phyloP scores from a whole-genome alignment of 345 rosid species.

The Eucalyptus virginea region DNA sequence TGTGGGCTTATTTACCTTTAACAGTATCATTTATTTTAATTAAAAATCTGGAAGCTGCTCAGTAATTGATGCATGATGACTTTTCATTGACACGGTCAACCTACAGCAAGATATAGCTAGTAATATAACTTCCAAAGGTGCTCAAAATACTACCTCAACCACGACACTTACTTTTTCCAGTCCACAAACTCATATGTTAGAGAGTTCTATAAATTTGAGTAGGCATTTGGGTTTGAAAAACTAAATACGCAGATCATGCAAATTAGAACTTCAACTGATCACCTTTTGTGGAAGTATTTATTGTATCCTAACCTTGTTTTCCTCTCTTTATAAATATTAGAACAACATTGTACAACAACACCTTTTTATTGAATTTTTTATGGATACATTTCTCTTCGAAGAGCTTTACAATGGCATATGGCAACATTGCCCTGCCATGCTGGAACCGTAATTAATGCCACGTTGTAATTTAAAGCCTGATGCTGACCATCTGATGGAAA shows the following conservation, averaged over 20 bases:
- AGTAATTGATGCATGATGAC: not conserved
- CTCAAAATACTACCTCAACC: not conserved
- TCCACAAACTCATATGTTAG: not conserved
- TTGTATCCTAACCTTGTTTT: not conserved
- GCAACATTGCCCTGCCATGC: not conserved
- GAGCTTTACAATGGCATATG: not conserved
- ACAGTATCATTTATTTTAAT: not conserved
- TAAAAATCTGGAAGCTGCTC: not conserved
- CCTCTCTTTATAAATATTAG: not conserved
- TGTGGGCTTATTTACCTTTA: not conserved
- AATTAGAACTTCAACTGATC: not conserved
- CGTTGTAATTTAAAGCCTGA: not conserved
- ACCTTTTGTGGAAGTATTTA: not conserved
- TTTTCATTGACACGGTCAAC: not conserved
- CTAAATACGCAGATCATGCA: not conserved
- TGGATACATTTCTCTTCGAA: not conserved
- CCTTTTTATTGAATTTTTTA: not conserved
- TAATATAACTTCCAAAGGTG: not conserved
- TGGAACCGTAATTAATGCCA: not conserved
- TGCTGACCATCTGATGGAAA: not conserved
- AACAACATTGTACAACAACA: not conserved
- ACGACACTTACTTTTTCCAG: not conserved
- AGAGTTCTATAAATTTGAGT: not conserved
- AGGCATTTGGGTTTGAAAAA: not conserved
- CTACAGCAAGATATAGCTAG: not conserved